Percentiles rank a stretch among this genome's conserved stretches.
Conservation (phyloP, 371 early-diverging fungal genomes). For the Coemansia sp. region DNA sequence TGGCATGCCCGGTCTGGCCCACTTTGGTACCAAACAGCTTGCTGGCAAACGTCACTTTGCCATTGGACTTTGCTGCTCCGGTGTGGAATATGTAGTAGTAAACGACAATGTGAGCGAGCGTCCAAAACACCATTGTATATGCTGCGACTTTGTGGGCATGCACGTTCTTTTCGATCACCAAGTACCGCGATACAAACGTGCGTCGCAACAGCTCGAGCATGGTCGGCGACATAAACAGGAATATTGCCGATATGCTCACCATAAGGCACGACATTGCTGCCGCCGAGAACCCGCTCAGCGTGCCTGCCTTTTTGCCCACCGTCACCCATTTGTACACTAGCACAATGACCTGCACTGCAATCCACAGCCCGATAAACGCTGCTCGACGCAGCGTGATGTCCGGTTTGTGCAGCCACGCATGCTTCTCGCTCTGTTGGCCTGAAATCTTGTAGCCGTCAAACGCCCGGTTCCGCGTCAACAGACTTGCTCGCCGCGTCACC, state of each 20-base stretch:
- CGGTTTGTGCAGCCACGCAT: constrained; percentile 17
- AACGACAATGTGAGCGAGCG: constrained; percentile 56
- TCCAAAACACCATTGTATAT: constrained; percentile 62
- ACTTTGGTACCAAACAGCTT: constrained; percentile 55
- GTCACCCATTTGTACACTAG: constrained; percentile 36
- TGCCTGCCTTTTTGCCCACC: constrained; percentile 9
- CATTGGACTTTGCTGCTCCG: constrained; percentile 27
- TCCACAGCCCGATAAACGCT: constrained; percentile 46
- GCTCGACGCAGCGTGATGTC: constrained; percentile 47
- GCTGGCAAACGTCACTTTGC: constrained; percentile 24
- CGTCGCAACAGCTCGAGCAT: constrained; percentile 55
- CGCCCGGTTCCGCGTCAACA: constrained; percentile 46
- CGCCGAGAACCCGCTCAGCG: constrained; percentile 26
- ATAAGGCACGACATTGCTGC: constrained; percentile 35
- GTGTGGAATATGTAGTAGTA: constrained; percentile 34
- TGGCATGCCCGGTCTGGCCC: constrained; percentile 67
- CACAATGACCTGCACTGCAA: constrained; percentile 32
- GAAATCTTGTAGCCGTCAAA: constrained; percentile 44
- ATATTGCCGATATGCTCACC: constrained; percentile 49
- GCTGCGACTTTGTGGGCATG: constrained; percentile 71
- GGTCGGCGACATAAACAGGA: constrained; percentile 54
- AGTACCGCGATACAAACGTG: constrained; percentile 57
- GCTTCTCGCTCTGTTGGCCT: constrained; percentile 9
- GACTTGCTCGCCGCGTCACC: constrained; percentile 37
- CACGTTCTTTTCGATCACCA: constrained; percentile 69